A percentile compares a stretch with the other conserved stretches of the same genome.
phyloP scores from a whole-genome alignment of 129 eudicot species.

The Tanacetum coccineum region DNA sequence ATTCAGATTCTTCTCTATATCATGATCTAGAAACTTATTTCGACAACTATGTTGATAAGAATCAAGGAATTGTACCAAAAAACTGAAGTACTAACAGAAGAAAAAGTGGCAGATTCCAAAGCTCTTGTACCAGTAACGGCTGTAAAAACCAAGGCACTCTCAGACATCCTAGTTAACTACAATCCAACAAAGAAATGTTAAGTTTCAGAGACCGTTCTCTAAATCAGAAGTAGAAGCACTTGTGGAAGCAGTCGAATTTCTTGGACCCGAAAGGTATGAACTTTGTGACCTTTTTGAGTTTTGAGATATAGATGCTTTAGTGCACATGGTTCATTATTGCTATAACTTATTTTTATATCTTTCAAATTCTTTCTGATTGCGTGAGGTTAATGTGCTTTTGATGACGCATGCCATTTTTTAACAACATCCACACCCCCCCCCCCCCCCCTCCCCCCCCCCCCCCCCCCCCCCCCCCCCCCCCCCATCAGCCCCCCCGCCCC shows the following conservation, averaged over 20 bases:
- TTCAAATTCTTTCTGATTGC: slow-evolving; percentile 62
- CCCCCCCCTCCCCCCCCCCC: too few relatives aligned
- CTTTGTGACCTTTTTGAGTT: too few relatives aligned
- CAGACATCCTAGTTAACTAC: slow-evolving; percentile 30
- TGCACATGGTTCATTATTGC: neutral
- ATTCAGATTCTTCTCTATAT: slow-evolving; percentile 23
- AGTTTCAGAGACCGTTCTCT: slow-evolving; percentile 66
- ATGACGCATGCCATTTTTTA: too few relatives aligned
- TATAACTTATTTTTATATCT: neutral
- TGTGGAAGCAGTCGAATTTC: slow-evolving; percentile 84
- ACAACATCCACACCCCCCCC: too few relatives aligned
- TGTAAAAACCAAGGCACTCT: neutral
- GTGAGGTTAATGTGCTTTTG: slow-evolving; percentile 80
- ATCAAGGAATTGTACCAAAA: slow-evolving; percentile 33
- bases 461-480: too few relatives aligned
- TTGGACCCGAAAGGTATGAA: slow-evolving; percentile 88
- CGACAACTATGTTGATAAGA: slow-evolving; percentile 28
- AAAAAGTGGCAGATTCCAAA: slow-evolving; percentile 34
- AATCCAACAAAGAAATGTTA: slow-evolving; percentile 44
- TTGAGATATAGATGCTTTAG: neutral
- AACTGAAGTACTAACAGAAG: slow-evolving; percentile 22
- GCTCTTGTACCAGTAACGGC: slow-evolving; percentile 36
- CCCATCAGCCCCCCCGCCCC: too few relatives aligned
- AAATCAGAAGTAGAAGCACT: slow-evolving; percentile 87
- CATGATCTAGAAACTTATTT: slow-evolving; percentile 25